Evolutionary conservation across 2,329 filamentous ascomycete genomes (phyloP).

Genomic region (Colletotrichum nymphaeae): DNA sequence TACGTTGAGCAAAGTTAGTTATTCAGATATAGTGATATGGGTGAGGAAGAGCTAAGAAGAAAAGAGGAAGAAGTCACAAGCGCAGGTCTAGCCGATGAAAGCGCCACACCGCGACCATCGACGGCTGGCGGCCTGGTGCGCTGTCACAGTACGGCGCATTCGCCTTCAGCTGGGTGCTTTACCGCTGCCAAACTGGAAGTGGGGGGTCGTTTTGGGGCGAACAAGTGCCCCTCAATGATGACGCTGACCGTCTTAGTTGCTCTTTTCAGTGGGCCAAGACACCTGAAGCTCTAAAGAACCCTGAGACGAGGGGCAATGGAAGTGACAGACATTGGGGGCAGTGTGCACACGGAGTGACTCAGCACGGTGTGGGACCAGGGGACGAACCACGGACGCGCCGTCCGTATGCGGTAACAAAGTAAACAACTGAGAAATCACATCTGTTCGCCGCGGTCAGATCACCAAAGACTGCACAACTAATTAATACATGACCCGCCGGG

Average conservation of each 20-base stretch:
- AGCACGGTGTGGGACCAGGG: background rate
- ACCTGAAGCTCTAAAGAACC: background rate
- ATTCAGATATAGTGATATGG: slow-evolving; percentile 1
- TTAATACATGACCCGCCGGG: slow-evolving; percentile 22
- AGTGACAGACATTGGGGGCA: background rate
- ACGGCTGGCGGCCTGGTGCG: slow-evolving; percentile 25
- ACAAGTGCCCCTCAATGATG: slow-evolving; percentile 33
- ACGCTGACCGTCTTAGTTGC: slow-evolving; percentile 17
- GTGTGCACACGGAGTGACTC: background rate
- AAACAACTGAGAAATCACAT: slow-evolving; percentile 38
- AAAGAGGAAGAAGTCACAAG: slow-evolving; percentile 31
- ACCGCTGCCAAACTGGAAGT: slow-evolving; percentile 10
- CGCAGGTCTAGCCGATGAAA: slow-evolving; percentile 8
- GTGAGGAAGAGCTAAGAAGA: slow-evolving; percentile 14
- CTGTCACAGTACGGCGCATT: slow-evolving; percentile 26
- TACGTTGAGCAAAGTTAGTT: slow-evolving; percentile 17
- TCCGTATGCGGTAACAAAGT: slow-evolving; percentile 40
- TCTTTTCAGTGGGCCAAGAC: background rate
- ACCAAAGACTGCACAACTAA: slow-evolving; percentile 12
- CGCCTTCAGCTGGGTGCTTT: background rate
- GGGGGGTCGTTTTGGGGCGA: slow-evolving; percentile 11
- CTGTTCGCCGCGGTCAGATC: slow-evolving; percentile 35
- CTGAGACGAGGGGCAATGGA: background rate
- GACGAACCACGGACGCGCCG: slow-evolving; percentile 32
- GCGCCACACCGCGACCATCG: slow-evolving; percentile 16